phyloP scores from a whole-genome alignment of 192 early-diverging fungal genomes.

The Phlyctochytrium bullatum region DNA sequence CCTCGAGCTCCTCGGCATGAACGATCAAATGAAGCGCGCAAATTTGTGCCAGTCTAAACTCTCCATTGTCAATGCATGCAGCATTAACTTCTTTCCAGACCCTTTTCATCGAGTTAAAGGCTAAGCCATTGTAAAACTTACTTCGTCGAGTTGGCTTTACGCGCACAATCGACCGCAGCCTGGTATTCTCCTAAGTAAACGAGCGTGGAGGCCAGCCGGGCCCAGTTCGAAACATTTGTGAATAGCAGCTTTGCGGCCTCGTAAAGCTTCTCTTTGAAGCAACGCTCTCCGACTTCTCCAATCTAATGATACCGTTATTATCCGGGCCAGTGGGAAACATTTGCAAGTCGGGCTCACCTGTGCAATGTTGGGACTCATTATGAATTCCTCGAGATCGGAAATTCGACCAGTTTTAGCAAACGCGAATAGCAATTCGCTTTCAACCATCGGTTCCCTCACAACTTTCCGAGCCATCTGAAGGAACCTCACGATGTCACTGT shows the following conservation, averaged over 20 bases:
- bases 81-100: conserved; percentile 99
- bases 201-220: conserved; percentile 91
- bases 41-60: conserved; percentile 97
- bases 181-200: conserved; percentile 95
- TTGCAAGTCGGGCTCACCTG: conserved; percentile 62
- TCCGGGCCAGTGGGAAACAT: background rate
- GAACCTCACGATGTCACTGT: conserved; percentile 92
- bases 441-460: conserved; percentile 91
- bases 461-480: conserved; percentile 94
- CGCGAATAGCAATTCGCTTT: conserved; percentile 92
- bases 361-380: conserved; percentile 89
- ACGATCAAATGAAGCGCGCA: conserved; percentile 96
- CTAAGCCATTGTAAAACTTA: background rate
- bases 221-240: conserved; percentile 96
- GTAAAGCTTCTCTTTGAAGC: conserved; percentile 88
- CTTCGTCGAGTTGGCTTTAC: conserved; percentile 97
- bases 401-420: conserved; percentile 93
- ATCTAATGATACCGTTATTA: conserved; percentile 26
- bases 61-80: conserved; percentile 89
- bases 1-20: conserved; percentile 94
- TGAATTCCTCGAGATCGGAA: conserved; percentile 91
- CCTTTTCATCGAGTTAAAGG: conserved; percentile 35
- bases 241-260: conserved; percentile 94
- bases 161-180: conserved; percentile 94
- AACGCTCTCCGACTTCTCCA: conserved; percentile 89